Percentiles rank a stretch among this genome's conserved stretches.
Conservation (phyloP, 257 asterid genomes). For the Echites panduratus region DNA sequence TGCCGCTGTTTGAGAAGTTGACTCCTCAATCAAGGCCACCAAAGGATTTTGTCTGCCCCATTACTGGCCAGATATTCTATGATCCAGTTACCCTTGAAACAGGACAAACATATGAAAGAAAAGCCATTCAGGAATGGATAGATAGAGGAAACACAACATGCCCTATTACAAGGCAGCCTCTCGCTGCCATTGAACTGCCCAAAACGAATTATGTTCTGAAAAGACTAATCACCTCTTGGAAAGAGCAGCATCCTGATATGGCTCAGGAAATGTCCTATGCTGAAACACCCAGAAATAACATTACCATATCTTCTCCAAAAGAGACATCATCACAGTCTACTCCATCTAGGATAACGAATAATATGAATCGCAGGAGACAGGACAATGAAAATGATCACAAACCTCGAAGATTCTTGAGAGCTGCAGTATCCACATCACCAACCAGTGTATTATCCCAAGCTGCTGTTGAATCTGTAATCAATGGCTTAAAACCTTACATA, state of each 20-base stretch:
- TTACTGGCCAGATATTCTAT: slow-evolving; percentile 68
- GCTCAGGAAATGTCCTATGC: slow-evolving; percentile 57
- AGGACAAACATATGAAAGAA: slow-evolving; percentile 83
- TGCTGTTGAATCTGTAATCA: slow-evolving; percentile 54
- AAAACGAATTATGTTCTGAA: slow-evolving; percentile 78
- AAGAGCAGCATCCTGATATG: slow-evolving; percentile 71
- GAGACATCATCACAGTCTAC: slow-evolving; percentile 28
- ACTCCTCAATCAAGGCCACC: slow-evolving; percentile 84
- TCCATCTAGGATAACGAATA: slow-evolving; percentile 21
- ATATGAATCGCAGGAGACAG: slow-evolving; percentile 22
- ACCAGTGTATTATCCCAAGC: slow-evolving; percentile 62
- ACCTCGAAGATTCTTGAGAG: slow-evolving; percentile 49
- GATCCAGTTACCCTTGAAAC: slow-evolving; percentile 89
- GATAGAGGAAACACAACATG: slow-evolving; percentile 76
- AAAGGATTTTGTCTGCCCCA: slow-evolving; percentile 81
- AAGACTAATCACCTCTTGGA: slow-evolving; percentile 78
- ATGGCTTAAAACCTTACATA: slow-evolving; percentile 50
- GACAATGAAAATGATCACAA: slow-evolving; percentile 31
- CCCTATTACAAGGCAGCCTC: slow-evolving; percentile 77
- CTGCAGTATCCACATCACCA: slow-evolving; percentile 53
- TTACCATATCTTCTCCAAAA: slow-evolving; percentile 25
- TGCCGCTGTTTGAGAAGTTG: slow-evolving; percentile 50
- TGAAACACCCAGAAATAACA: slow-evolving; percentile 41
- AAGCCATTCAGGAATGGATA: slow-evolving; percentile 90
- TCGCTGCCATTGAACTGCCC: slow-evolving; percentile 62